phyloP scores from a whole-genome alignment of 306 rosid genomes.

The Prunus persica region DNA sequence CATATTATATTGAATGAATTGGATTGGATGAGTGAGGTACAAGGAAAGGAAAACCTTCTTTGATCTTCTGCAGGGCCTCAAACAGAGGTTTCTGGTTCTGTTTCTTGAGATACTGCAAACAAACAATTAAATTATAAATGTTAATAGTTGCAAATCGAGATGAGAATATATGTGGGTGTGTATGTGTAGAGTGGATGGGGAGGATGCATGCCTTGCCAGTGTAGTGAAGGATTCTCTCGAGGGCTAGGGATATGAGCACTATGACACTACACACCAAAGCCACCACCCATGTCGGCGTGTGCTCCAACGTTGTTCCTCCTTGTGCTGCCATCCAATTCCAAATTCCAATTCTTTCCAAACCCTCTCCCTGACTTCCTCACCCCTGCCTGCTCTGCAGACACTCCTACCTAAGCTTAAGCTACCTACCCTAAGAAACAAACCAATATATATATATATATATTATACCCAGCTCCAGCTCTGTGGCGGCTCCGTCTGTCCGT shows the following conservation, averaged over 20 bases:
- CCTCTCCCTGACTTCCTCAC: no score
- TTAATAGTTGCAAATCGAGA: no score
- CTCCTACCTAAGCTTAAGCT: no score
- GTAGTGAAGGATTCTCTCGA: slow-evolving; percentile 26
- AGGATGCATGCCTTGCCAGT: slow-evolving; percentile 28
- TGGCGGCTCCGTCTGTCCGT: no score
- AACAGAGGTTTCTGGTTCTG: slow-evolving; percentile 36
- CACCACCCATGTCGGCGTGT: slow-evolving; percentile 41
- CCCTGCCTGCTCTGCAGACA: no score
- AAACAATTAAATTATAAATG: neutral
- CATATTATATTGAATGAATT: neutral
- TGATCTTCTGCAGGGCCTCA: slow-evolving; percentile 37
- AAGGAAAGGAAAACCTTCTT: slow-evolving; percentile 27
- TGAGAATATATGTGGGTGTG: no score
- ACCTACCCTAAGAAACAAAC: no score
- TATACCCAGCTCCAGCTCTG: no score
- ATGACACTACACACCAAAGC: slow-evolving; percentile 33
- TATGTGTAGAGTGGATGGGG: no score
- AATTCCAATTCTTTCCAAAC: no score
- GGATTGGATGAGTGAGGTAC: no score
- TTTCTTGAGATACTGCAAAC: slow-evolving; percentile 31
- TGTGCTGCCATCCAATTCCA: slow-evolving; percentile 17
- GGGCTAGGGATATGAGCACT: slow-evolving; percentile 28
- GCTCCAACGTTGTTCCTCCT: slow-evolving; percentile 31
- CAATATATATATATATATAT: no score